phyloP scores from a whole-genome alignment of 176 grass and related monocot genomes.

The Phyllostachys edulis region DNA sequence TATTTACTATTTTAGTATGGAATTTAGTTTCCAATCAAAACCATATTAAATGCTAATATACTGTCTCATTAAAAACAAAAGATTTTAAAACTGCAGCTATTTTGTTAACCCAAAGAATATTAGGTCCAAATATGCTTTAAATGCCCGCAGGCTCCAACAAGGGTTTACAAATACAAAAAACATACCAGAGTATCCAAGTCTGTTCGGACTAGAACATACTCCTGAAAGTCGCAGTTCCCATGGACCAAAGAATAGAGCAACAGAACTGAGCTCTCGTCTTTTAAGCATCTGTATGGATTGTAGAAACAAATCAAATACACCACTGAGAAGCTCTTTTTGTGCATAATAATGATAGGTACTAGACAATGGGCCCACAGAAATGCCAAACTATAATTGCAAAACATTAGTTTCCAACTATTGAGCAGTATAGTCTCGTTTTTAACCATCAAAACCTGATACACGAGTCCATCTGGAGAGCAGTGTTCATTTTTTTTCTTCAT shows the following conservation, averaged over 20 bases:
- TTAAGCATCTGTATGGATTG: constrained; percentile 64
- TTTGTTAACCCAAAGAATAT: constrained; percentile 27
- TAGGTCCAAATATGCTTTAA: background rate
- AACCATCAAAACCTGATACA: background rate
- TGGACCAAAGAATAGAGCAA: constrained; percentile 95
- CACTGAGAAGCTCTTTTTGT: background rate
- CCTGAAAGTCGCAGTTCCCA: constrained; percentile 94
- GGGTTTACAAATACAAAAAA: constrained; percentile 22
- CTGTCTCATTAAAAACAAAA: constrained; percentile 7
- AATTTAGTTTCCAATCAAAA: constrained; percentile 19
- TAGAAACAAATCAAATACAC: constrained; percentile 17
- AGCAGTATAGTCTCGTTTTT: background rate
- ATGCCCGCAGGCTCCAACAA: constrained; percentile 15
- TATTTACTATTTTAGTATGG: background rate
- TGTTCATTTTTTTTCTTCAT: background rate
- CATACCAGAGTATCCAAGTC: constrained; percentile 98
- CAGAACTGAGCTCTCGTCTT: constrained; percentile 78
- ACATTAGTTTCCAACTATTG: constrained; percentile 5
- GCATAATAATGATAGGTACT: constrained; percentile 1
- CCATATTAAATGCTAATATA: background rate
- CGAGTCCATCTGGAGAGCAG: background rate
- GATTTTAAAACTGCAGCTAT: background rate
- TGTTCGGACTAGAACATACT: constrained; percentile 96
- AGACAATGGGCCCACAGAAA: background rate
- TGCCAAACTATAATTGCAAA: background rate